Evolutionary conservation across 1,284 basidiomycete species (phyloP), one percentile per base, ranked within the genome.

Genomic region (Apiotrichum montevideense): DNA sequence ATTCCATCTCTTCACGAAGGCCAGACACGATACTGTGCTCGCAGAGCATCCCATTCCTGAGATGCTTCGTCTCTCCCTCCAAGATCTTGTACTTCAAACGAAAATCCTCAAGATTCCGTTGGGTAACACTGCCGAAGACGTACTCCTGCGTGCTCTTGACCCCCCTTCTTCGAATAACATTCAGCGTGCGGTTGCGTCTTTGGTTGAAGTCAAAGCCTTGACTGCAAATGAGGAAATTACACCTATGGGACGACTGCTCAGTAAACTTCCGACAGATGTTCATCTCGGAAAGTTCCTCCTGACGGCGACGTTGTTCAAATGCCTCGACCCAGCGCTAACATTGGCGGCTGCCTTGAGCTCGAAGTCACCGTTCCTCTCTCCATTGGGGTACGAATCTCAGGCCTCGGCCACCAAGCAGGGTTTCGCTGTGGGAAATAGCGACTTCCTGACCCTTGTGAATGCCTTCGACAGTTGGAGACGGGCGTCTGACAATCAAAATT

Each of bases 81-180:
- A 95, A 56, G 93, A 98, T 72, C 83, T 99, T 15, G 91, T 93
- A 0, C 80, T 99, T 49, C 87, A 93, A 51, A 97, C 95, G 78
- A 99, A 99, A 79, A 95, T 97, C 59, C 89, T 98, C 84, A 92
- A 90, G 68, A 81, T 96, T 46, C 87, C 89, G 64, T 78, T 98
- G 45, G 95, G 94, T 11, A 78, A 80, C 7, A 86, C 88, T 0
- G 92, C 98, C 56, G 93, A 96, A 71, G 90, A 96, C 59, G 91
- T 93, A 1, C 80, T 99, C 1, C 84, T 86, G 39, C 83, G 83
- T 59, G 94, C 95, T 1, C 78, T 98, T 50, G 95, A 98, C 68
- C 94, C 96, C 4, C 96, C 96, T 1, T 80, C 86, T 1, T 72
- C 87, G 0, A 79, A 87, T 65, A 99, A 98, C 69, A 84, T 99